These are phyloP conservation scores for Pachyrhizus erosus DNA, from an alignment of 306 rosid species.

Conservation along the genomic window DNA sequence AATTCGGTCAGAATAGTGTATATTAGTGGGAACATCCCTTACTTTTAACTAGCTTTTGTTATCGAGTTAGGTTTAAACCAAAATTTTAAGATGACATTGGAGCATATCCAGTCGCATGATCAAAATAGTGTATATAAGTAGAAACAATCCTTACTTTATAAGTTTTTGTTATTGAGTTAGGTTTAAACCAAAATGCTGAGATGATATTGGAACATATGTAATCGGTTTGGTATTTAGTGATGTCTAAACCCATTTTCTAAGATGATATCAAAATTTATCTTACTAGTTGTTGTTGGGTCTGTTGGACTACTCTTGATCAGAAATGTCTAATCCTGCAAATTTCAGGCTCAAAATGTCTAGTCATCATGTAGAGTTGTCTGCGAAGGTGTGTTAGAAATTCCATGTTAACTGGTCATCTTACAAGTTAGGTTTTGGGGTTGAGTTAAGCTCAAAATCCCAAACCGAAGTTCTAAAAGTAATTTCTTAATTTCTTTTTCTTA, in stretches of 20 bases:
- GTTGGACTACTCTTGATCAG: too few relatives aligned
- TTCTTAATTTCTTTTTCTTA: neutral
- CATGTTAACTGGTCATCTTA: too few relatives aligned
- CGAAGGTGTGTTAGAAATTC: too few relatives aligned
- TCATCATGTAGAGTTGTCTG: too few relatives aligned
- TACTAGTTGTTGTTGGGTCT: neutral
- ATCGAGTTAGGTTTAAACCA: neutral
- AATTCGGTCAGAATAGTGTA: neutral
- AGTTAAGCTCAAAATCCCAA: neutral
- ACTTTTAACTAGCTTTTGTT: neutral
- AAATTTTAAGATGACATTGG: too few relatives aligned
- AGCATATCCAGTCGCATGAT: too few relatives aligned
- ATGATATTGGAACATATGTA: too few relatives aligned
- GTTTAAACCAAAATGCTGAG: neutral
- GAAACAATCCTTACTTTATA: neutral
- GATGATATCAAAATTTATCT: neutral
- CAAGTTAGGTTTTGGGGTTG: neutral
- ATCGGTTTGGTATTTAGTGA: too few relatives aligned
- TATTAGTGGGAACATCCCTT: neutral
- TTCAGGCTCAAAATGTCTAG: neutral
- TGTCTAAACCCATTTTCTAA: neutral
- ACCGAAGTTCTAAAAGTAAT: neutral
- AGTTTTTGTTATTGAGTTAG: neutral
- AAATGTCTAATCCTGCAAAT: neutral
- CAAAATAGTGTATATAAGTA: neutral